Percentiles rank a stretch among this genome's conserved stretches.
Conservation (phyloP, 495 filamentous ascomycete genomes). For the Talaromyces ruber region DNA sequence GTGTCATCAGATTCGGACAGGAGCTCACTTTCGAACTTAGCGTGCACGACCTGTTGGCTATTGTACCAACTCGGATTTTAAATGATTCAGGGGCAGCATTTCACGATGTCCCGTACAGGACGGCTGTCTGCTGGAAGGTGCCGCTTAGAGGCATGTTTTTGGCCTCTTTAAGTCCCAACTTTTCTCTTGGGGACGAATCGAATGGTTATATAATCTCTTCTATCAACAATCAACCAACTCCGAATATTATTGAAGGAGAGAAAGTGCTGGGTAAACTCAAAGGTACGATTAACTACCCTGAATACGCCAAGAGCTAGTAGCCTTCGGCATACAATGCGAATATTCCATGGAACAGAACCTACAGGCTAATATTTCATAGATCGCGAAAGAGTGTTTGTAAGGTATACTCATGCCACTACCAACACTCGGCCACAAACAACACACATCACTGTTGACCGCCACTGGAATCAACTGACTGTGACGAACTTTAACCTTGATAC, state of each 20-base stretch:
- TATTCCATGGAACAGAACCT: no score
- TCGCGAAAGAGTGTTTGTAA: constrained; percentile 1
- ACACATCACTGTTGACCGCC: constrained; percentile 1
- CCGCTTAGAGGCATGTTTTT: constrained; percentile 2
- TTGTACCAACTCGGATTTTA: not conserved
- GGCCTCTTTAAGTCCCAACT: not conserved
- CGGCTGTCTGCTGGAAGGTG: constrained; percentile 3
- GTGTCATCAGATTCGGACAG: not conserved
- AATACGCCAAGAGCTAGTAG: not conserved
- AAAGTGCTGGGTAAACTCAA: not conserved
- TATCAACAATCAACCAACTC: constrained; percentile 1
- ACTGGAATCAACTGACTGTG: not conserved
- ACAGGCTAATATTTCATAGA: not conserved
- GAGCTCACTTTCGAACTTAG: not conserved
- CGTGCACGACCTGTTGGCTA: constrained; percentile 3
- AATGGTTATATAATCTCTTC: not conserved
- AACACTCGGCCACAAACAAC: not conserved
- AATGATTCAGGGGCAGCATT: not conserved
- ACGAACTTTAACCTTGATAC: not conserved
- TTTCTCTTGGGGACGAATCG: not conserved
- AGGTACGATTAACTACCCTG: not conserved
- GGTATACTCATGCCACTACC: not conserved
- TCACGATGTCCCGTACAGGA: constrained; percentile 4
- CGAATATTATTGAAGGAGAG: constrained; percentile 1
- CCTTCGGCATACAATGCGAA: not conserved